These are phyloP conservation scores for Brassica nigra DNA, from an alignment of 345 rosid genomes.

Conservation along the genomic window DNA sequence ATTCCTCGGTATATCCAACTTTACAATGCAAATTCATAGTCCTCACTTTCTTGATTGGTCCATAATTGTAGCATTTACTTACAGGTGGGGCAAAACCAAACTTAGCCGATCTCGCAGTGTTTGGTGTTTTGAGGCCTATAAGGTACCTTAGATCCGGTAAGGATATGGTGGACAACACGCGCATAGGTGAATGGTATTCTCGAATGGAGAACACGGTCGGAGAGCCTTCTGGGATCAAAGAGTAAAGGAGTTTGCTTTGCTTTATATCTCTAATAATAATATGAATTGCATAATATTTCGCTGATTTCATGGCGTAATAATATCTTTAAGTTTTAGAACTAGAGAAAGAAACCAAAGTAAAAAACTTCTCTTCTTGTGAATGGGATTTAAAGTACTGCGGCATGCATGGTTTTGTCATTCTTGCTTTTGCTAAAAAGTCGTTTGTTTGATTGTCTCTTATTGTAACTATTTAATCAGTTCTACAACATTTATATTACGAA, in stretches of 20 bases:
- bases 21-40: not conserved
- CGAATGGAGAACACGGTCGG: slow-evolving; percentile 82
- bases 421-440: not conserved
- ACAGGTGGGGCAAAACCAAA: slow-evolving; percentile 84
- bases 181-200: slow-evolving; percentile 77
- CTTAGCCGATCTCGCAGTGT: slow-evolving; percentile 88
- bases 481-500: not conserved
- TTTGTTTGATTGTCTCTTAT: not conserved
- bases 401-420: slow-evolving; percentile 15
- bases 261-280: slow-evolving; percentile 9
- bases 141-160: slow-evolving; percentile 74
- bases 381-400: not conserved
- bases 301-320: slow-evolving; percentile 27
- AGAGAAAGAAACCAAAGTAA: slow-evolving; percentile 28
- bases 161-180: slow-evolving; percentile 91
- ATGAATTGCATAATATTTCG: slow-evolving; percentile 12
- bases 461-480: not conserved
- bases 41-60: slow-evolving; percentile 11
- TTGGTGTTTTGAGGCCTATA: slow-evolving; percentile 91
- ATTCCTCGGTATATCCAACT: slow-evolving; percentile 57
- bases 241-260: slow-evolving; percentile 32
- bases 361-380: slow-evolving; percentile 28
- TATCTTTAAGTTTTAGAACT: slow-evolving; percentile 12
- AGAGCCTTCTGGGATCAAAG: slow-evolving; percentile 53
- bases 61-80: slow-evolving; percentile 8